Evolutionary conservation across 345 rosid species (phyloP).

Genomic region (Iberis pinnata): DNA sequence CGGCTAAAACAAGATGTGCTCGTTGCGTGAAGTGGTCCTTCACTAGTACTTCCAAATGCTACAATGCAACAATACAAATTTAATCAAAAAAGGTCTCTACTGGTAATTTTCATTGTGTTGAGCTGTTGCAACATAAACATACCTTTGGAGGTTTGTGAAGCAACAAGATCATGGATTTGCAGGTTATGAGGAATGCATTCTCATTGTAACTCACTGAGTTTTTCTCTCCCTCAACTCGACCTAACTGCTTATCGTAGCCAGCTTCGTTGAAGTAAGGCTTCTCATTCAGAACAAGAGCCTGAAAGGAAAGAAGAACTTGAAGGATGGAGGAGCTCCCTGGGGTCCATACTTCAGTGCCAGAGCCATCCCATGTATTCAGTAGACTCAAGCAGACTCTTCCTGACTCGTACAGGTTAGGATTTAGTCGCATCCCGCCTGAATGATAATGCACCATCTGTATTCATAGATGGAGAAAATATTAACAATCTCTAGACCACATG

Average conservation of each 20-base stretch:
- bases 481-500: neutral
- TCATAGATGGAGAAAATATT: neutral
- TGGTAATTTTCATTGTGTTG: conserved; percentile 8
- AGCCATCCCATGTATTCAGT: conserved; percentile 84
- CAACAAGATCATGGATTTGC: conserved; percentile 75
- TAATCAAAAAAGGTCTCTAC: conserved; percentile 11
- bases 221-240: conserved; percentile 82
- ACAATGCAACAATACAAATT: conserved; percentile 27
- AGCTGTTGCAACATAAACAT: conserved; percentile 17
- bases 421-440: conserved; percentile 82
- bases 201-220: conserved; percentile 87
- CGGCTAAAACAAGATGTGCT: conserved; percentile 38
- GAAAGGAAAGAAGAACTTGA: conserved; percentile 91
- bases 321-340: conserved; percentile 69
- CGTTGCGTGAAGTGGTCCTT: conserved; percentile 58
- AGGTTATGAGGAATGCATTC: conserved; percentile 69
- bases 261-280: conserved; percentile 97
- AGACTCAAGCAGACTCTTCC: conserved; percentile 93
- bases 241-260: conserved; percentile 77
- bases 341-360: conserved; percentile 86
- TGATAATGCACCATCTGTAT: conserved; percentile 72
- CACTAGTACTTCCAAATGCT: conserved; percentile 78
- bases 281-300: conserved; percentile 95
- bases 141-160: conserved; percentile 79
- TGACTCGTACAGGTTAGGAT: conserved; percentile 86